Base-by-base conservation (phyloP, 2,329 filamentous ascomycete species). In the Grosmannia clavigera region DNA sequence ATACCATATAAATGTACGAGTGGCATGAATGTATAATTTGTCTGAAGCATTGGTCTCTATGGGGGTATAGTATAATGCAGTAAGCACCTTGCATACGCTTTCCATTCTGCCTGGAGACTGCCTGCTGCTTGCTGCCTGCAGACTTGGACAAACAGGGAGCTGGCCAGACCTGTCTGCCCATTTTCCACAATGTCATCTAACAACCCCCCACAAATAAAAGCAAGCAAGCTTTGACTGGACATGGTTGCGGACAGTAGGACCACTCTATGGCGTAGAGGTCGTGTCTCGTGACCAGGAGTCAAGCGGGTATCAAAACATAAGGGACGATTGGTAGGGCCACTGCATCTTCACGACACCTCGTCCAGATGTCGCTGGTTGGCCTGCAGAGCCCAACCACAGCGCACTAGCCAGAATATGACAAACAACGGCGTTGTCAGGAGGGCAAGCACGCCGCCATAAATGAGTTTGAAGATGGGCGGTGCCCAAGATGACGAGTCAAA, bases 381-480 rank as follows among this genome's bases (percentile, higher is more conserved):
- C 46, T 64, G 60, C 57, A 62, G 38, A 51, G 62, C 72, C 78
- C 76, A 81, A 0, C 78, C 78, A 11, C 74, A 77, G 60, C 76
- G 73, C 55, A 75, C 67, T 46, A 81, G 69, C 79, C 79, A 81
- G 61, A 80, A 78, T 25, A 72, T 64, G 43, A 75, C 76, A 69
- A 80, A 76, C 10, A 71, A 64, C 1, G 79, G 79, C 54, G 78
- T 78, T 50, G 74, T 75, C 51, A 79, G 58, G 54, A 79, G 63
- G 7, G 74, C 76, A 33, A 80, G 68, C 50, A 76, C 62, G 7
- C 72, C 78, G 14, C 78, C 78, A 43, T 78, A 71, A 16, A 80
- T 66, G 12, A 74, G 68, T 70, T 81, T 81, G 70, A 80, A 81
- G 35, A 77, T 64, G 63, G 78, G 70, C 10, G 78, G 78, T 59